These are phyloP conservation scores for Diplodia corticola DNA, from an alignment of 2,329 filamentous ascomycete genomes.

Conservation along the genomic window DNA sequence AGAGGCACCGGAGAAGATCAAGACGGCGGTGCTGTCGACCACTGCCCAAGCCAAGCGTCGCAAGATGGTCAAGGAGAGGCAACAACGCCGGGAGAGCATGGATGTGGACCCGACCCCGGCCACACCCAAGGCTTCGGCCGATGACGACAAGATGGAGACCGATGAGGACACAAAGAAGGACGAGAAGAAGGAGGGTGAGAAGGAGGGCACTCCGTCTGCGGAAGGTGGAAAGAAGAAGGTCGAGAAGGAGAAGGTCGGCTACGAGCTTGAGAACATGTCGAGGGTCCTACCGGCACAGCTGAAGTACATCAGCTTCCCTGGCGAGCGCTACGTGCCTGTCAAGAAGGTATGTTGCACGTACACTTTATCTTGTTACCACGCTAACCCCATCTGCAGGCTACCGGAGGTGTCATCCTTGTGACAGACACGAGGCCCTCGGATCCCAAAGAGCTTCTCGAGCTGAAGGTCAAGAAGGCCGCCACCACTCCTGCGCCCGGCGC, in stretches of 20 bases:
- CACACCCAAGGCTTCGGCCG: constrained; percentile 65
- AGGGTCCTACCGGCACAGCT: constrained; percentile 88
- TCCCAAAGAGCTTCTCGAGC: constrained; percentile 77
- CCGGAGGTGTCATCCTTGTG: constrained; percentile 89
- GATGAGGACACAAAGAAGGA: constrained; percentile 50
- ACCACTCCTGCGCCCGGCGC: constrained; percentile 49
- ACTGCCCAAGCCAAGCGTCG: constrained; percentile 95
- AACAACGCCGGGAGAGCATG: constrained; percentile 90
- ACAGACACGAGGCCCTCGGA: constrained; percentile 79
- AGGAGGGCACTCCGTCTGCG: constrained; percentile 54
- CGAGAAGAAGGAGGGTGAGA: constrained; percentile 51
- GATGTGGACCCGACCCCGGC: constrained; percentile 81
- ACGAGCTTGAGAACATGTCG: constrained; percentile 96
- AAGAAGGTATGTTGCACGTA: constrained; percentile 64
- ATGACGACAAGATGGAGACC: constrained; percentile 83
- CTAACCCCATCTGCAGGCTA: constrained; percentile 65
- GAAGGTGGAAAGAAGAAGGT: constrained; percentile 78
- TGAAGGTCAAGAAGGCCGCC: constrained; percentile 81
- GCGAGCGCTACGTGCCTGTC: constrained; percentile 89
- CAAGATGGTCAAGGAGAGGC: constrained; percentile 89
- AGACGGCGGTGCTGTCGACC: constrained; percentile 92
- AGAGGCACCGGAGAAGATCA: constrained; percentile 89
- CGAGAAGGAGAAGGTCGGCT: constrained; percentile 96
- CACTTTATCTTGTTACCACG: neutral
- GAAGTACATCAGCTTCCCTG: constrained; percentile 91